phyloP scores from a whole-genome alignment of 176 grass and related monocot species.

The Canna indica region DNA sequence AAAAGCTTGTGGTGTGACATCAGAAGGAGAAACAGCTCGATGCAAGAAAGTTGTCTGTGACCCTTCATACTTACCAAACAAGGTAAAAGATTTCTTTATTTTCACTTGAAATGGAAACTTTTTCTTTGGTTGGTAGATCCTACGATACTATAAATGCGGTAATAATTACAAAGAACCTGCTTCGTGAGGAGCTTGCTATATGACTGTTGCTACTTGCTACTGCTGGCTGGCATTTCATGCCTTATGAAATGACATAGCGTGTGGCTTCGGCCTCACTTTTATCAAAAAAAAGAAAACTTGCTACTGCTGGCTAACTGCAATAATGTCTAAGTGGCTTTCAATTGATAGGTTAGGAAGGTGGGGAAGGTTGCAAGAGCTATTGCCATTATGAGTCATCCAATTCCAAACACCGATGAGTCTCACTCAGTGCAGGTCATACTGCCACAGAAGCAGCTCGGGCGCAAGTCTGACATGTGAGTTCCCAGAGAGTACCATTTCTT shows the following conservation, averaged over 20 bases:
- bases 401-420: constrained; percentile 81
- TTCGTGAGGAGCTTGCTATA: too few relatives aligned
- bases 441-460: constrained; percentile 88
- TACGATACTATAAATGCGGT: too few relatives aligned
- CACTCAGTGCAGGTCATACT: constrained; percentile 89
- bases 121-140: too few relatives aligned
- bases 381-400: constrained; percentile 91
- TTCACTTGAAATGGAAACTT: neutral
- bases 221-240: too few relatives aligned
- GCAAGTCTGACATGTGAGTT: constrained; percentile 89
- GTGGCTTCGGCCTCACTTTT: too few relatives aligned
- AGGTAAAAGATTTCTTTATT: constrained; percentile 46
- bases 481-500: neutral
- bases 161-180: too few relatives aligned
- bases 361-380: constrained; percentile 83
- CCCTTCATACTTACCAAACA: constrained; percentile 78
- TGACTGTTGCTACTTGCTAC: too few relatives aligned
- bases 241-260: too few relatives aligned
- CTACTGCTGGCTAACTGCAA: too few relatives aligned
- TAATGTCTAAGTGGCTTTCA: neutral
- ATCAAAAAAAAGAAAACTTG: too few relatives aligned
- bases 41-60: constrained; percentile 96
- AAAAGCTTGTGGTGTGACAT: constrained; percentile 90
- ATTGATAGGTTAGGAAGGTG: constrained; percentile 56
- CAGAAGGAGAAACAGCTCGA: constrained; percentile 90